A percentile compares a stretch with the other conserved stretches of the same genome.
Evolutionary conservation across 106 monocot genomes (phyloP).

Genomic region (Iris macrosiphon): DNA sequence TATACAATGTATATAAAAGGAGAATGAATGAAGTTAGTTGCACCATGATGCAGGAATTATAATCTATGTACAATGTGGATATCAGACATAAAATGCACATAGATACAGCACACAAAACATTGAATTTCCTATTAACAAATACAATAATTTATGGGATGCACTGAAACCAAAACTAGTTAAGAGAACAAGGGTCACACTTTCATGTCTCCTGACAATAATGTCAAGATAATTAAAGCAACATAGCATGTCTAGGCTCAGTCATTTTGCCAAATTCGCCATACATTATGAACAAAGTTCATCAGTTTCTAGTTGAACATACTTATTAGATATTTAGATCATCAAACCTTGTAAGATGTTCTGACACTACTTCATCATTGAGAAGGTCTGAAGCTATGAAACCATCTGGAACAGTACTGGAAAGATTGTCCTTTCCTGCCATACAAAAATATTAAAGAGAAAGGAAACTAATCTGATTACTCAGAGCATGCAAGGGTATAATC

Average conservation of each 20-base stretch:
- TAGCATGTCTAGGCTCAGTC: neutral
- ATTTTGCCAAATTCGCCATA: no score
- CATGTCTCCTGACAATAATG: neutral
- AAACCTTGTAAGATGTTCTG: slow-evolving; percentile 80
- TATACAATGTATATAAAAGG: no score
- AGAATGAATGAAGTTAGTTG: no score
- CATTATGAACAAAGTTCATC: neutral
- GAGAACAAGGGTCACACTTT: no score
- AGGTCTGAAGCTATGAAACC: slow-evolving; percentile 32
- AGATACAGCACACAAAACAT: no score
- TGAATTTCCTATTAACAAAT: no score
- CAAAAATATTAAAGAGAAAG: neutral
- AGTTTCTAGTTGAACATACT: neutral
- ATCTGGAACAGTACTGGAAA: slow-evolving; percentile 4
- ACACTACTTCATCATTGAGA: slow-evolving; percentile 67
- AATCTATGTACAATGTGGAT: no score
- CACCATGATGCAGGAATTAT: no score
- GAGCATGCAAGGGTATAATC: neutral
- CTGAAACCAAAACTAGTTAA: no score
- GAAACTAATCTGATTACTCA: neutral
- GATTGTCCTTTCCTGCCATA: slow-evolving; percentile 9
- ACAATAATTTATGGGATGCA: no score
- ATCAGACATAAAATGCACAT: no score
- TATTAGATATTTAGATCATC: slow-evolving; percentile 3
- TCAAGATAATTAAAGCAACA: neutral